Evolutionary conservation across 768 basidiomycete genomes (phyloP), one percentile per base, ranked within the genome.

Genomic region (Filobasidium wieringae): DNA sequence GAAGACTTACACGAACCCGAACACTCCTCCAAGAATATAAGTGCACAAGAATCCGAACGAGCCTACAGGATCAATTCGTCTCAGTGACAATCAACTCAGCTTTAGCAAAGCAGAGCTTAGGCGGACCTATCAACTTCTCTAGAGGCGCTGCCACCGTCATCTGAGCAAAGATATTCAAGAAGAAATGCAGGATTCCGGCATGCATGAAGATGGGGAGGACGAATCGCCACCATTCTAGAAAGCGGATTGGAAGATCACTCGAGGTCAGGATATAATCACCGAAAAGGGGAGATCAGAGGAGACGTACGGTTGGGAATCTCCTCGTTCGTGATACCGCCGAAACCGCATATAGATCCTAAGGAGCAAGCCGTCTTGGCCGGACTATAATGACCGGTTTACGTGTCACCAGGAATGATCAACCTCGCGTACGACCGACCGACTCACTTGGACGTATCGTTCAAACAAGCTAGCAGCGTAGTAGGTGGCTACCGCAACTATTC

Each of bases 171-270:
- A 96, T 86, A 69, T 99, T 99, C 60, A 99, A 68, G 4, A 85
- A 63, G 33, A 93, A 78, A 70, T 99, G 93, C n/a, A 99, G 78
- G 57, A 99, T 78, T n/a, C 93, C 93, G 11, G 89, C 95, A 65
- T 97, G 93, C 5, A 96, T 75, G 69, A 97, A 95, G 51, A 93
- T 86, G 8, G 91, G 80, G 1, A 84, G 83, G 64, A 91, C 84
- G 68, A 92, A 92, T 62, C 88, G 86, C 64, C 47, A 41, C 27
- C 58, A 63, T 39, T 55, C 64, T 64, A 51, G 49, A 5, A n/a
- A 11, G 12, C n/a, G 12, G 27, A n/a, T 29, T 19, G 15, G 52
- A 39, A 31, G 8, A n/a, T n/a, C n/a, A n/a, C n/a, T n/a, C n/a
- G n/a, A n/a, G n/a, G n/a, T n/a, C n/a, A n/a, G n/a, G n/a, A n/a